Percentiles rank a stretch among this genome's conserved stretches.
Evolutionary conservation across 495 filamentous ascomycete species (phyloP).

Genomic region (Clohesyomyces aquaticus): DNA sequence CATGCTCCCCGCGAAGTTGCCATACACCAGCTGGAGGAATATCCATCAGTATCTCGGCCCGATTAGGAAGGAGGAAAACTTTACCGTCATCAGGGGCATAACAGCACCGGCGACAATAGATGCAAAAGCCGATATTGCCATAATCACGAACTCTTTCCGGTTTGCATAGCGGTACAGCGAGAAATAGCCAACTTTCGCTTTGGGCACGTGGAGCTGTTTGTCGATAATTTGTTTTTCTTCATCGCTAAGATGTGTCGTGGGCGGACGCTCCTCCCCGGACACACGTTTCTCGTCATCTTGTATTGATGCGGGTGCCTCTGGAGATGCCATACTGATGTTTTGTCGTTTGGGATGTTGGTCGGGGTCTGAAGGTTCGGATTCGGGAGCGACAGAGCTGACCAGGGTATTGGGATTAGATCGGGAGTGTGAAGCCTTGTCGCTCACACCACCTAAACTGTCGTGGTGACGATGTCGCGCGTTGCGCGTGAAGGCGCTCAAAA

Average conservation of each 20-base stretch:
- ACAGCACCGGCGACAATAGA: conserved; percentile 34
- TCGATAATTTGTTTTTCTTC: conserved; percentile 33
- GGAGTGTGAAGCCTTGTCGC: too few species aligned
- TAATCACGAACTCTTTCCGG: conserved; percentile 31
- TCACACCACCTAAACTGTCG: too few species aligned
- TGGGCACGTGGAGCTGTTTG: conserved; percentile 24
- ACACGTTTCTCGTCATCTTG: conserved; percentile 9
- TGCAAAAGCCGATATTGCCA: conserved; percentile 25
- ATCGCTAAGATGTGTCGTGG: neutral
- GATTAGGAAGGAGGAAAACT: neutral
- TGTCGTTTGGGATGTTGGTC: too few species aligned
- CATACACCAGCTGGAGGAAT: conserved; percentile 26
- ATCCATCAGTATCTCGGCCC: neutral
- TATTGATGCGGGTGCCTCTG: neutral
- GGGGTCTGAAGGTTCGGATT: too few species aligned
- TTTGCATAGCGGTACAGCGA: conserved; percentile 38
- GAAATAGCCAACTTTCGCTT: conserved; percentile 34
- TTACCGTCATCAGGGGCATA: conserved; percentile 40
- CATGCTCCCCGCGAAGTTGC: conserved; percentile 36
- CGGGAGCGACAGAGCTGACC: too few species aligned
- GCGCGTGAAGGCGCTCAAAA: too few species aligned
- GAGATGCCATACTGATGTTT: conserved; percentile 9
- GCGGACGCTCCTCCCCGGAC: conserved; percentile 1
- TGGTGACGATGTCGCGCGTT: too few species aligned
- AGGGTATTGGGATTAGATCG: too few species aligned